These are phyloP conservation scores for Fragaria iinumae DNA, from an alignment of 306 rosid genomes.

Conservation along the genomic window DNA sequence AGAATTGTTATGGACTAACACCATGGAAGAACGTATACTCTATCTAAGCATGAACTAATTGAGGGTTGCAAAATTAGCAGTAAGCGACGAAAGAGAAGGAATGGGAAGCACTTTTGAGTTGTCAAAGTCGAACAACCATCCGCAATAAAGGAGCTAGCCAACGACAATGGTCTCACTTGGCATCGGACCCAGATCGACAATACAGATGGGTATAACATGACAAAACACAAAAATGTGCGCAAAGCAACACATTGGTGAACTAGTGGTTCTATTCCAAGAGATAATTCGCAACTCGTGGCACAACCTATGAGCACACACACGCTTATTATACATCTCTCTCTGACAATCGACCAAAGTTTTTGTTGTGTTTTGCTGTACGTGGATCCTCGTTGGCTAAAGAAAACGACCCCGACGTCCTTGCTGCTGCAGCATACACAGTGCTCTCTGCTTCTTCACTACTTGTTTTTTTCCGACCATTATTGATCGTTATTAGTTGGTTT, in stretches of 20 bases:
- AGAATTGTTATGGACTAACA: background rate
- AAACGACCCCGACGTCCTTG: constrained; percentile 19
- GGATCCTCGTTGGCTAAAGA: constrained; percentile 28
- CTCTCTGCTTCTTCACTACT: background rate
- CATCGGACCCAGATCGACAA: constrained; percentile 34
- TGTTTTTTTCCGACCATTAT: background rate
- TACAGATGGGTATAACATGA: constrained; percentile 13
- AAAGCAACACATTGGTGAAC: background rate
- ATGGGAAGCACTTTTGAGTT: constrained; percentile 45
- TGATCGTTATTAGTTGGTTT: background rate
- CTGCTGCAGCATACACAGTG: background rate
- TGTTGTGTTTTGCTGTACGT: constrained; percentile 28
- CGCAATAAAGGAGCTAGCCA: constrained; percentile 27
- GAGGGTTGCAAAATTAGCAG: background rate
- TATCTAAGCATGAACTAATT: background rate
- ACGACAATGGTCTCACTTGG: constrained; percentile 37
- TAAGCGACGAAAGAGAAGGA: constrained; percentile 41
- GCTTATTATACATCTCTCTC: background rate
- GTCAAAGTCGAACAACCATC: constrained; percentile 47
- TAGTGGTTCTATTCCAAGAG: constrained; percentile 11
- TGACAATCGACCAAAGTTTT: constrained; percentile 22
- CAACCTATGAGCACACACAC: constrained; percentile 20
- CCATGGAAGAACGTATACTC: background rate
- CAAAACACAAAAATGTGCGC: constrained; percentile 34
- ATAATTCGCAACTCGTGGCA: constrained; percentile 31